phyloP scores from a whole-genome alignment of 2,329 filamentous ascomycete species.

The Nemania sp. region DNA sequence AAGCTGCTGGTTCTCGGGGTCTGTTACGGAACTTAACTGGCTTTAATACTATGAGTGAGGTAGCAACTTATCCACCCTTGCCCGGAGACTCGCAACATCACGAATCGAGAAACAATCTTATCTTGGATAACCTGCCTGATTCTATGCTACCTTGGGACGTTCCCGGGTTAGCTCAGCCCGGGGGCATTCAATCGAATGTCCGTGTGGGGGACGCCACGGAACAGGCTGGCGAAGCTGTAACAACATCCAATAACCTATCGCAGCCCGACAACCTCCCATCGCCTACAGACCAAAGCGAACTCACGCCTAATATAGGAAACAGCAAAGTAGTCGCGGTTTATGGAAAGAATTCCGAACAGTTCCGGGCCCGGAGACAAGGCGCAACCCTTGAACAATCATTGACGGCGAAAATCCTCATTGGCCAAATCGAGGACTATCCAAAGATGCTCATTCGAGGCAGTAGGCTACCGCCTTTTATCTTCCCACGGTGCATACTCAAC shows the following conservation, averaged over 20 bases:
- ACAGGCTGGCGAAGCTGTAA: neutral
- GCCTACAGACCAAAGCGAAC: neutral
- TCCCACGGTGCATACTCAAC: conserved; percentile 33
- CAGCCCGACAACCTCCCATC: neutral
- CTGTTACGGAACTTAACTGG: neutral
- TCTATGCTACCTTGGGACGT: neutral
- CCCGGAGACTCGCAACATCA: neutral
- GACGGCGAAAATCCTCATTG: conserved; percentile 30
- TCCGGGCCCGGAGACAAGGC: conserved; percentile 5
- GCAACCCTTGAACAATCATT: conserved; percentile 26
- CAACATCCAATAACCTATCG: neutral
- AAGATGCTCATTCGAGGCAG: conserved; percentile 30
- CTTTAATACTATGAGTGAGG: neutral
- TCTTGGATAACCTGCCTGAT: neutral
- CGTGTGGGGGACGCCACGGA: neutral
- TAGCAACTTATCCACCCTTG: neutral
- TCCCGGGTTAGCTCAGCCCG: neutral
- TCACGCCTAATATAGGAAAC: neutral
- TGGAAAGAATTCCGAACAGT: neutral
- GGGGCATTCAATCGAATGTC: neutral
- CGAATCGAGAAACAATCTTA: neutral
- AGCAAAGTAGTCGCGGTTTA: neutral
- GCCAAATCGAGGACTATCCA: conserved; percentile 35
- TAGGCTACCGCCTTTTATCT: conserved; percentile 38
- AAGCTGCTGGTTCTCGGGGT: neutral